phyloP scores from a whole-genome alignment of 2,329 filamentous ascomycete species.

The Grosmannia serpens region DNA sequence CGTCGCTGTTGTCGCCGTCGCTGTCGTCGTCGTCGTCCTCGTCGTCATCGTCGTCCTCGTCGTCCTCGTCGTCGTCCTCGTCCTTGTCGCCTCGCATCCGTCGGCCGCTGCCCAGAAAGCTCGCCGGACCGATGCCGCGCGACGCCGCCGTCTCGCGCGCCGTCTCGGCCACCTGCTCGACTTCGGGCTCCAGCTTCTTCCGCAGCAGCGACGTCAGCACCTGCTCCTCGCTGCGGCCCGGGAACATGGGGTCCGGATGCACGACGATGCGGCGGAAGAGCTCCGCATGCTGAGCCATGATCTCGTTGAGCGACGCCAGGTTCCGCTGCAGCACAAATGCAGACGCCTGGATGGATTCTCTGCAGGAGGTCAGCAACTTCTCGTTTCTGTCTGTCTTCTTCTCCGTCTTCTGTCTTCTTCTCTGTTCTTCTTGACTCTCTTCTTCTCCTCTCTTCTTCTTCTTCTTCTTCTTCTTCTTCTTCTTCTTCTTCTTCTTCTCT shows the following conservation, averaged over 20 bases:
- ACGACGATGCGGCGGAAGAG: slow-evolving; percentile 60
- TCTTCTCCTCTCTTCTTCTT: too few relatives aligned
- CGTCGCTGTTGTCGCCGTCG: slow-evolving; percentile 27
- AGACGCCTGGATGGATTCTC: slow-evolving; percentile 61
- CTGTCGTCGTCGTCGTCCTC: slow-evolving; percentile 18
- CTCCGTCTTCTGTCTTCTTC: too few relatives aligned
- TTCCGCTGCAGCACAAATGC: slow-evolving; percentile 60
- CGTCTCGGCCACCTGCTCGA: slow-evolving; percentile 60
- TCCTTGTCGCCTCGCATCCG: slow-evolving; percentile 12
- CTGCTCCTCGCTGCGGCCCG: slow-evolving; percentile 53
- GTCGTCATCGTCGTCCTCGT: slow-evolving; percentile 12
- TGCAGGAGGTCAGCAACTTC: slow-evolving; percentile 21
- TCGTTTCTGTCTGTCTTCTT: neutral
- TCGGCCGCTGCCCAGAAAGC: slow-evolving; percentile 21
- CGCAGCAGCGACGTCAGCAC: slow-evolving; percentile 61
- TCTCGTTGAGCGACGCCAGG: slow-evolving; percentile 53
- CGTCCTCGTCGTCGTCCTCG: slow-evolving; percentile 27
- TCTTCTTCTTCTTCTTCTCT: too few relatives aligned
- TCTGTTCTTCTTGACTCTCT: too few relatives aligned
- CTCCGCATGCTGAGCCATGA: slow-evolving; percentile 52
- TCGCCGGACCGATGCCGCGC: slow-evolving; percentile 18
- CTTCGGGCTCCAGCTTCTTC: slow-evolving; percentile 71
- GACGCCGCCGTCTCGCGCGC: slow-evolving; percentile 38
- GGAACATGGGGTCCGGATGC: slow-evolving; percentile 67
- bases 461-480: too few relatives aligned